Percentiles rank a stretch among this genome's conserved stretches.
phyloP scores from a whole-genome alignment of 441 rosid genomes.

The Pelargonium hybrid region DNA sequence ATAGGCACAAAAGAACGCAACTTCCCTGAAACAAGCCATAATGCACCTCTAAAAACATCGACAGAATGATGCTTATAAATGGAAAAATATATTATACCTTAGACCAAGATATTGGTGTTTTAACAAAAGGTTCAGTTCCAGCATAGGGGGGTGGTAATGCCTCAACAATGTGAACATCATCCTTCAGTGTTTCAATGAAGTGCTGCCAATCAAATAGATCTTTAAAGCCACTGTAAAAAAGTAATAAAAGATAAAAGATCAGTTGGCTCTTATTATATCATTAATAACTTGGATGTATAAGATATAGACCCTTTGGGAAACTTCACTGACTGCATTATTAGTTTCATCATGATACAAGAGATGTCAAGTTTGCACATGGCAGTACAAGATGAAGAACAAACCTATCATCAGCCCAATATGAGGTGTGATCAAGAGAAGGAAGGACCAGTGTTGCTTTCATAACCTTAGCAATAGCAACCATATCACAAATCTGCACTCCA shows the following conservation, averaged over 20 bases:
- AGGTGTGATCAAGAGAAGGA: constrained; percentile 81
- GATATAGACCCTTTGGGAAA: constrained; percentile 1
- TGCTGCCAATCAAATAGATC: constrained; percentile 87
- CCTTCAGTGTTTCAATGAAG: constrained; percentile 61
- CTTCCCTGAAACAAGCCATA: background rate
- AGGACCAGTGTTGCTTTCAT: constrained; percentile 89
- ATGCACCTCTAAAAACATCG: no score
- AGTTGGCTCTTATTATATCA: constrained; percentile 6
- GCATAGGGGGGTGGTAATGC: constrained; percentile 45
- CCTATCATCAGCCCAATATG: constrained; percentile 93
- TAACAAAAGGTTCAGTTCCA: constrained; percentile 46
- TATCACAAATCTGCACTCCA: constrained; percentile 89
- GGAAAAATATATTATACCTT: constrained; percentile 38
- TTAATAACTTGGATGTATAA: constrained; percentile 8
- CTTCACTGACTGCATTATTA: background rate
- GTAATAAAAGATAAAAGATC: background rate
- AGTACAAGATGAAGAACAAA: constrained; percentile 8
- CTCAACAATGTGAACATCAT: constrained; percentile 76
- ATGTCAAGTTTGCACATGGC: background rate
- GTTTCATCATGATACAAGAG: background rate
- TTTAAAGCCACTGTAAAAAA: constrained; percentile 62
- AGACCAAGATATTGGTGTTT: constrained; percentile 86
- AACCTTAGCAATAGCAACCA: constrained; percentile 84
- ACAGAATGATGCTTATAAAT: background rate
- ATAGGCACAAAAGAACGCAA: background rate